Percentiles rank a stretch among this genome's conserved stretches.
These are phyloP conservation scores for Erigeron philadelphicus DNA, from an alignment of 140 eudicot species.

Conservation along the genomic window DNA sequence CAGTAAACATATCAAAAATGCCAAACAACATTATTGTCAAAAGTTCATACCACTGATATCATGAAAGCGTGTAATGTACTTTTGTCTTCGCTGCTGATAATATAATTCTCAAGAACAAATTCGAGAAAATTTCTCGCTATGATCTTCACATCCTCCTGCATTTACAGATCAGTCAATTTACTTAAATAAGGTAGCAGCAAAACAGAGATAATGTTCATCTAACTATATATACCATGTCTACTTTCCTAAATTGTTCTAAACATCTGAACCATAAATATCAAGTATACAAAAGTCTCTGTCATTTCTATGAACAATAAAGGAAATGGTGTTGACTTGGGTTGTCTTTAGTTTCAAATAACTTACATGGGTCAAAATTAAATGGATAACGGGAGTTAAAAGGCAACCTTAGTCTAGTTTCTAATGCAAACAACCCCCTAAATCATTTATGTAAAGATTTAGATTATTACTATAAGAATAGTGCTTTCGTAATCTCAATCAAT, in stretches of 20 bases:
- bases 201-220: not conserved
- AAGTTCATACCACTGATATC: conserved; percentile 67
- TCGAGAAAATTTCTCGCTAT: conserved; percentile 44
- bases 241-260: no score
- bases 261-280: no score
- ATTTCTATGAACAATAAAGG: no score
- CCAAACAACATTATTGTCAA: not conserved
- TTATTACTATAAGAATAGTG: not conserved
- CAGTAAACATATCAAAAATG: conserved; percentile 8
- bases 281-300: no score
- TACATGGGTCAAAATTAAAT: not conserved
- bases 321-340: not conserved
- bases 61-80: conserved; percentile 65
- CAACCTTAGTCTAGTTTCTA: no score
- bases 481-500: not conserved
- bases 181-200: no score
- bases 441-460: not conserved
- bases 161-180: not conserved
- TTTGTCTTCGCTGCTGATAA: conserved; percentile 38
- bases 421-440: not conserved
- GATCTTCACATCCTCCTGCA: conserved; percentile 59
- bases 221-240: conserved; percentile 1
- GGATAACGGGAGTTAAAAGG: no score
- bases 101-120: conserved; percentile 45
- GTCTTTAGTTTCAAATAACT: not conserved